These are phyloP conservation scores for Garcia nutans DNA, from an alignment of 345 rosid species.

Conservation along the genomic window DNA sequence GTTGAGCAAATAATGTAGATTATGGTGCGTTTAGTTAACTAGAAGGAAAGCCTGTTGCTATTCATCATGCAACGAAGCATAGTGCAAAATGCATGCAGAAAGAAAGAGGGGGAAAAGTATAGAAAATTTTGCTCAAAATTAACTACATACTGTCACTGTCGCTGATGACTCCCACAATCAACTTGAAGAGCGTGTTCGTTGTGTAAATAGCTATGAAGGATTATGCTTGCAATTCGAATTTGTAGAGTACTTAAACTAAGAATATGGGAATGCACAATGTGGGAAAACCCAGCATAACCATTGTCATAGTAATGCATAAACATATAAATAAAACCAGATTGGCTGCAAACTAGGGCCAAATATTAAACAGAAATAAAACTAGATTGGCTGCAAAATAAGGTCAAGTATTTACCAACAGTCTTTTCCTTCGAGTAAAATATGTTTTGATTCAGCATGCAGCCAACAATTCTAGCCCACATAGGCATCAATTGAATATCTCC, in stretches of 20 bases:
- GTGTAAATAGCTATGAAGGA: background rate
- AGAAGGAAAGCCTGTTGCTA: too few relatives aligned
- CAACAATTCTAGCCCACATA: background rate
- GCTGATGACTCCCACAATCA: background rate
- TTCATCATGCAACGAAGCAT: too few relatives aligned
- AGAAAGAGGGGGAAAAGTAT: too few relatives aligned
- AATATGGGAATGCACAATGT: background rate
- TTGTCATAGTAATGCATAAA: background rate
- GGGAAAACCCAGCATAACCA: background rate
- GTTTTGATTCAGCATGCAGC: background rate
- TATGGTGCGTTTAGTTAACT: too few relatives aligned
- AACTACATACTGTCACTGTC: background rate
- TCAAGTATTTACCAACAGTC: too few relatives aligned
- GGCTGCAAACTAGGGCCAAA: too few relatives aligned
- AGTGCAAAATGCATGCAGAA: too few relatives aligned
- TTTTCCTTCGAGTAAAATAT: background rate
- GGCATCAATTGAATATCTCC: background rate
- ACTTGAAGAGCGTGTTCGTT: background rate
- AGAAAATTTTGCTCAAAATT: background rate
- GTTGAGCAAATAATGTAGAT: background rate
- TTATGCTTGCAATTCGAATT: background rate
- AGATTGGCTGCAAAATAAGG: too few relatives aligned
- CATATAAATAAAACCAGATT: too few relatives aligned
- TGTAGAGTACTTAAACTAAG: background rate
- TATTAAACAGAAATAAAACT: too few relatives aligned